Evolutionary conservation across 345 rosid species (phyloP).

Genomic region (Lenwebbia sp.): DNA sequence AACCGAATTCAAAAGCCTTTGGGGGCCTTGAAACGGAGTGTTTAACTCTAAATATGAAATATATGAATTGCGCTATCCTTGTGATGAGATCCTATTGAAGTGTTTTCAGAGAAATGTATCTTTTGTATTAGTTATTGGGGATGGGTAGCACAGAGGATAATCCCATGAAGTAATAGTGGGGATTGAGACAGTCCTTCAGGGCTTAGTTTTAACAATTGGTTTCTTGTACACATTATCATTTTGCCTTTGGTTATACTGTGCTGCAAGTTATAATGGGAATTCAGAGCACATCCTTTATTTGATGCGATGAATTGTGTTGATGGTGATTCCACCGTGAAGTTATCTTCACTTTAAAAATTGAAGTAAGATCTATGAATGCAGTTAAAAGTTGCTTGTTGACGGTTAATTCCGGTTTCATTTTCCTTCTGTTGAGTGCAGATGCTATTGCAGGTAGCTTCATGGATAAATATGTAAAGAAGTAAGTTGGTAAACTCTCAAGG

Average conservation of each 20-base stretch:
- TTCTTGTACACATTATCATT: not conserved
- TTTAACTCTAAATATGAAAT: not conserved
- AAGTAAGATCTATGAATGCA: not conserved
- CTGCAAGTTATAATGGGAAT: not conserved
- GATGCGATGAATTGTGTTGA: no score
- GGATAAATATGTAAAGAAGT: constrained; percentile 86
- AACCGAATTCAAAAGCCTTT: no score
- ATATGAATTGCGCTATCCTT: not conserved
- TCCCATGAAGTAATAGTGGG: not conserved
- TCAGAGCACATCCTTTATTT: not conserved
- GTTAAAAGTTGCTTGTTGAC: not conserved
- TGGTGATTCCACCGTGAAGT: not conserved
- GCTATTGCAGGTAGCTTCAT: constrained; percentile 29
- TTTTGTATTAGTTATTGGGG: no score
- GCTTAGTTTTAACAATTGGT: not conserved
- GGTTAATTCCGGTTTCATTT: not conserved
- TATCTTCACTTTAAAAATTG: not conserved
- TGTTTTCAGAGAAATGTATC: not conserved
- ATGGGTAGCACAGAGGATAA: not conserved
- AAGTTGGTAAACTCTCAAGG: not conserved
- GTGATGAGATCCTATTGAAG: not conserved
- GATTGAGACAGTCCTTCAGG: not conserved
- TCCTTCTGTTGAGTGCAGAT: constrained; percentile 20
- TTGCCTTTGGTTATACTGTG: not conserved
- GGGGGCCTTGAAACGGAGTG: not conserved